These are phyloP conservation scores for Rhododendron molle DNA, from an alignment of 148 eudicot species.

Conservation along the genomic window DNA sequence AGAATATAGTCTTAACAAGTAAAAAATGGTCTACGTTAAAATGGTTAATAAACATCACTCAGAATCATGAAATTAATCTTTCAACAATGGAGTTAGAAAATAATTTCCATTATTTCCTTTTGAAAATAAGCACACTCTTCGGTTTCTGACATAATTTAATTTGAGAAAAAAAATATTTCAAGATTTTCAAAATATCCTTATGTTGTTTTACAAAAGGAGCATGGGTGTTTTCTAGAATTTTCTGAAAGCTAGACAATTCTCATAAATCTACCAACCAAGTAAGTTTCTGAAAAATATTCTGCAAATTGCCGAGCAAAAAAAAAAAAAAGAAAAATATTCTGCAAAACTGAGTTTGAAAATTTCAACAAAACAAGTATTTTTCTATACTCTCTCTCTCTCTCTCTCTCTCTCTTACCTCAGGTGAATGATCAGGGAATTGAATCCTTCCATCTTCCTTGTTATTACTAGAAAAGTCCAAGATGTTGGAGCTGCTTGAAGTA, in stretches of 20 bases:
- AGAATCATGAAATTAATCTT: not conserved
- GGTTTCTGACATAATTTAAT: not conserved
- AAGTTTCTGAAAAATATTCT: not conserved
- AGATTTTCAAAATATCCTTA: not conserved
- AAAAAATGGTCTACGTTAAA: not conserved
- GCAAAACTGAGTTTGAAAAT: not conserved
- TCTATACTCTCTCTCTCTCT: not conserved
- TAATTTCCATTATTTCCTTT: not conserved
- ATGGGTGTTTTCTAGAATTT: not conserved
- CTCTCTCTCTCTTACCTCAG: constrained; percentile 30
- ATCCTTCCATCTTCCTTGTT: constrained; percentile 27
- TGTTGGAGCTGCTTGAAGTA: constrained; percentile 25
- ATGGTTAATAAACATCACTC: not conserved
- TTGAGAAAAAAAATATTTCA: not conserved
- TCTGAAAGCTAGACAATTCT: not conserved
- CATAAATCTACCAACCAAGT: not conserved
- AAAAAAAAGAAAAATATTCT: not conserved
- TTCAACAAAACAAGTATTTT: not conserved
- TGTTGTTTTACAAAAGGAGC: not conserved
- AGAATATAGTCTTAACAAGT: not conserved
- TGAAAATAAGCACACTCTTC: not conserved
- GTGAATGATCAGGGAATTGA: constrained; percentile 44
- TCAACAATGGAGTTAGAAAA: not conserved
- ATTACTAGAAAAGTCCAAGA: constrained; percentile 42
- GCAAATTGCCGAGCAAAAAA: no score